A percentile compares a stretch with the other conserved stretches of the same genome.
These are phyloP conservation scores for Penicillium sp. DNA, from an alignment of 2,329 filamentous ascomycete genomes.

Conservation along the genomic window DNA sequence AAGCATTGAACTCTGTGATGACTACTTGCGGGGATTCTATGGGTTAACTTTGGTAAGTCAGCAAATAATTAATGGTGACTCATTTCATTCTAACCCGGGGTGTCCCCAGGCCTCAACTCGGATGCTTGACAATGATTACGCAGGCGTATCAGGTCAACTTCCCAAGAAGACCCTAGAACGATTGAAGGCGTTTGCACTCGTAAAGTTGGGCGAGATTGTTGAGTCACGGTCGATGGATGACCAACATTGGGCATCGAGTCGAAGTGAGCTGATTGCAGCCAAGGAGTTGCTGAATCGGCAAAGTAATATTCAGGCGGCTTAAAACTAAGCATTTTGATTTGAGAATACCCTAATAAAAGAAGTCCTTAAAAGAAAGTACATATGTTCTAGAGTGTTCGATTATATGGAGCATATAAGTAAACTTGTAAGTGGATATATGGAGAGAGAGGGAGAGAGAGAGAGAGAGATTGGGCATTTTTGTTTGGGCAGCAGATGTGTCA, in stretches of 20 bases:
- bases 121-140: conserved; percentile 17
- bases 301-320: background rate
- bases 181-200: conserved; percentile 31
- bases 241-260: conserved; percentile 26
- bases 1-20: conserved; percentile 85
- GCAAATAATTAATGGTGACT: background rate
- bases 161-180: conserved; percentile 23
- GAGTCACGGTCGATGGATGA: conserved; percentile 26
- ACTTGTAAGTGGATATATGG: background rate
- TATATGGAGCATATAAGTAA: background rate
- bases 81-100: background rate
- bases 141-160: conserved; percentile 8
- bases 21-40: conserved; percentile 86
- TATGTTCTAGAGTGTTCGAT: conserved; percentile 1
- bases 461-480: conserved; percentile 5
- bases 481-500: conserved; percentile 4
- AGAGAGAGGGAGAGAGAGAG: background rate
- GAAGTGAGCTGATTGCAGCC: conserved; percentile 36
- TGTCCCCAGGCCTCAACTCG: conserved; percentile 23
- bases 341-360: conserved; percentile 1
- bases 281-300: conserved; percentile 33
- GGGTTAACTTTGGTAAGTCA: conserved; percentile 66
- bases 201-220: conserved; percentile 32
- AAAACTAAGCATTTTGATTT: background rate
- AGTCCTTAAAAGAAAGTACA: background rate